These are phyloP conservation scores for Larix sibirica DNA, from an alignment of 83 land plant species.

Conservation along the genomic window DNA sequence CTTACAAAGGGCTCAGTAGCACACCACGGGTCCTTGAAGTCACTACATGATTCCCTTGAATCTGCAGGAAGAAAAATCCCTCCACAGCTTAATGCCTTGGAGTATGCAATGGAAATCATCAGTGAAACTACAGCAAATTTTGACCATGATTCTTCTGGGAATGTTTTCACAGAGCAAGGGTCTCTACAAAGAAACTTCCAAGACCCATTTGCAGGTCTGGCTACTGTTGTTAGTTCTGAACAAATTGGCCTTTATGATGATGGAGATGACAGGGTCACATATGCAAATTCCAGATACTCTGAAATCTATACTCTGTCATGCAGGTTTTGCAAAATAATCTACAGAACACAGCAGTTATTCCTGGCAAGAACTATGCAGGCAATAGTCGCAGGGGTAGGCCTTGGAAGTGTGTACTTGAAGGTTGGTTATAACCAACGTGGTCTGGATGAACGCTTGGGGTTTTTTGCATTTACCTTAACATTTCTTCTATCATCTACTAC, in stretches of 20 bases:
- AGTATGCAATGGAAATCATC: constrained; percentile 81
- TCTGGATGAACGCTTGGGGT: constrained; percentile 63
- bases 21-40: constrained; percentile 53
- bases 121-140: constrained; percentile 24
- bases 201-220: neutral
- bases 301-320: constrained; percentile 46
- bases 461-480: constrained; percentile 74
- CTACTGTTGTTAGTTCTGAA: neutral
- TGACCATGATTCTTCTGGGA: neutral
- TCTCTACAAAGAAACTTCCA: neutral
- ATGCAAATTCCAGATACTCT: constrained; percentile 21
- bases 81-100: constrained; percentile 65
- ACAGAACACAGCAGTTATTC: constrained; percentile 70
- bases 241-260: neutral
- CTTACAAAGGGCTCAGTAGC: constrained; percentile 63
- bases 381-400: constrained; percentile 62
- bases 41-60: constrained; percentile 24
- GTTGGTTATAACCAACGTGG: constrained; percentile 48
- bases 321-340: constrained; percentile 72
- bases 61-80: constrained; percentile 62
- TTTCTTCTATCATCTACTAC: constrained; percentile 82
- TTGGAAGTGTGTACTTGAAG: constrained; percentile 68
- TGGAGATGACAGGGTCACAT: constrained; percentile 3
- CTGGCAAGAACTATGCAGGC: constrained; percentile 68
- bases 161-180: neutral